Evolutionary conservation across 148 eudicot genomes (phyloP), one percentile per base, ranked within the genome.

Genomic region (Rhododendron vialii): DNA sequence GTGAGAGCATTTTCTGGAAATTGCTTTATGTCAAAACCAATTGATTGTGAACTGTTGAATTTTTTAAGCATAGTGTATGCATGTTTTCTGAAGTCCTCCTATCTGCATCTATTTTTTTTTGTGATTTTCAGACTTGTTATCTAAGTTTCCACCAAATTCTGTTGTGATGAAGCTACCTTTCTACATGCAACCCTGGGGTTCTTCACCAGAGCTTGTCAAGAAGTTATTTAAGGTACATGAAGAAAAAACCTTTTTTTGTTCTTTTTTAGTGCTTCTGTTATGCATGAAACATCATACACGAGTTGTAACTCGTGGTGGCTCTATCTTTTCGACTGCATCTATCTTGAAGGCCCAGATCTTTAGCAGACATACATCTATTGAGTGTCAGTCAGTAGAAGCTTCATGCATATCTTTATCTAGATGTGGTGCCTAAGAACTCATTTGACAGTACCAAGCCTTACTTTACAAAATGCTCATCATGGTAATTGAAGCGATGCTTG

Each of bases 61-160:
- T 63, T 17, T 81, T 55, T 26, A 69, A 36, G 26, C 1, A 24
- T 78, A 5, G 45, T 35, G 51, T 53, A 36, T 57, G 43, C 80
- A 14, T 59, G 38, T 17, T 43, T 57, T 5, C 55, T 69, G 84
- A 86, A 13, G 80, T 38, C 79, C 79, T 83, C 50, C 53, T 84
- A 28, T 81, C 69, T 11, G 22, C 20, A 71, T 30, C 38, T 24
- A 41, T 61, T 61, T 61, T 36, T 59, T 59, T 59, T 5, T 15
- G 36, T 85, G n/a, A 75, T 82, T 84, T 85, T 35, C 92, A 97
- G 99, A 93, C 89, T 92, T 94, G 88, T 92, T 97, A 81, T 94
- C 94, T 41, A 95, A 93, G 91, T 97, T 94, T 85, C 99, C 99
- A 77, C 98, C 98, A 83, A 88, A 91, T 86, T 92, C 95, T 71